Conservation (phyloP, 371 early-diverging fungal species). For the Capniomyces stellatus region DNA sequence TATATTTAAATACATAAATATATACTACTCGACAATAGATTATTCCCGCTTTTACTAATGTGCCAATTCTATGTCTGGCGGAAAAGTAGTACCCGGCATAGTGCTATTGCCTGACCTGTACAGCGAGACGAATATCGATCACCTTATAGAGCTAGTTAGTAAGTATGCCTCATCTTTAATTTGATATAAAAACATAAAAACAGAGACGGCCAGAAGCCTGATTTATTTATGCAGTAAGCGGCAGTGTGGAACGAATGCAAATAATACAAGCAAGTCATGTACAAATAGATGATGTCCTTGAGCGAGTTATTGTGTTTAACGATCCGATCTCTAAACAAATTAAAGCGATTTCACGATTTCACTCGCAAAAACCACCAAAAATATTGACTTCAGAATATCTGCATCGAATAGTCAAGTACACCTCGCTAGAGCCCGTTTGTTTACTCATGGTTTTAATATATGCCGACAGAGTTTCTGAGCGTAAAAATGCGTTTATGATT, state of each 20-base stretch:
- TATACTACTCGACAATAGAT: background rate
- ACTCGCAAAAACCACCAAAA: slow-evolving; percentile 83
- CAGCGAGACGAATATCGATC: slow-evolving; percentile 13
- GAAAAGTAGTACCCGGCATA: too few species aligned
- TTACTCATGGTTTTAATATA: slow-evolving; percentile 74
- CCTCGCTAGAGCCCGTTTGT: slow-evolving; percentile 74
- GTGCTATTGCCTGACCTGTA: slow-evolving; percentile 13
- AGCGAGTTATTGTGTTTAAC: slow-evolving; percentile 57
- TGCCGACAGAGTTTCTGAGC: slow-evolving; percentile 74
- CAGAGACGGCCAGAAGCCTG: background rate
- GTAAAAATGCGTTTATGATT: slow-evolving; percentile 58
- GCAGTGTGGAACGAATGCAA: background rate
- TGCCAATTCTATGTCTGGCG: too few species aligned
- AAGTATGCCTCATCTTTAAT: background rate
- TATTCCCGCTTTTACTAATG: background rate
- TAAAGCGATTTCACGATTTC: slow-evolving; percentile 79
- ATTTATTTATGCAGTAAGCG: background rate
- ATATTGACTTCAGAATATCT: slow-evolving; percentile 67
- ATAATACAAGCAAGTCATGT: background rate
- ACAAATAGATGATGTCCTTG: slow-evolving; percentile 49
- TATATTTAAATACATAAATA: too few species aligned
- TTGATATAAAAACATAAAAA: background rate
- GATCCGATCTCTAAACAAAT: slow-evolving; percentile 70
- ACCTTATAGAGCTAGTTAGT: slow-evolving; percentile 16
- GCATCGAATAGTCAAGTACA: slow-evolving; percentile 69